Evolutionary conservation across 192 early-diverging fungal genomes (phyloP).

Genomic region (Coemansia sp.): DNA sequence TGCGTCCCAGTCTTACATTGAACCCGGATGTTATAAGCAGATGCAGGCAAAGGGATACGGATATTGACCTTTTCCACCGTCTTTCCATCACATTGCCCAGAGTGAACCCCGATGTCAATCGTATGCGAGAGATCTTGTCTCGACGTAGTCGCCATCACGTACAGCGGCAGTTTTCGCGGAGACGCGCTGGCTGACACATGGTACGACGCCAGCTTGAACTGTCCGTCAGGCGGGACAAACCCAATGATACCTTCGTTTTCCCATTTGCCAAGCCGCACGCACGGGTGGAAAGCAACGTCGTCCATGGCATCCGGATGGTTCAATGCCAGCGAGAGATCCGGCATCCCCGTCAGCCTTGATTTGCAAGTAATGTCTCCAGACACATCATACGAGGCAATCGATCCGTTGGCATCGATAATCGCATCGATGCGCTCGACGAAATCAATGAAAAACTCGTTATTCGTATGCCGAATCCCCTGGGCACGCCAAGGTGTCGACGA

Average conservation of each 20-base stretch:
- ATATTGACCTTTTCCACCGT: constrained; percentile 34
- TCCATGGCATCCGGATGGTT: constrained; percentile 70
- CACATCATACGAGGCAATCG: constrained; percentile 71
- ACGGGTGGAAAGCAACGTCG: constrained; percentile 85
- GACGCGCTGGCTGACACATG: constrained; percentile 18
- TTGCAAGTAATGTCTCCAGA: constrained; percentile 77
- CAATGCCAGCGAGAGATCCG: constrained; percentile 77
- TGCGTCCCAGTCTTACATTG: constrained; percentile 40
- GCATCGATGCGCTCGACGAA: constrained; percentile 87
- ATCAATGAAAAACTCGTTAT: constrained; percentile 95
- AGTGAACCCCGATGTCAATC: constrained; percentile 16
- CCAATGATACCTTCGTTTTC: constrained; percentile 74
- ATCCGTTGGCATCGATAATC: constrained; percentile 65
- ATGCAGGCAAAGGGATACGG: constrained; percentile 25
- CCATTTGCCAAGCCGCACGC: constrained; percentile 76
- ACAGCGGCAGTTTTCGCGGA: constrained; percentile 17
- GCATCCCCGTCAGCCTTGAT: constrained; percentile 73
- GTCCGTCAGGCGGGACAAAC: constrained; percentile 93
- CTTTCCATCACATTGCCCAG: constrained; percentile 23
- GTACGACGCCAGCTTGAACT: constrained; percentile 67
- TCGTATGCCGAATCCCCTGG: constrained; percentile 78
- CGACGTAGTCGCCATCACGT: constrained; percentile 14
- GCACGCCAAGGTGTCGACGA: constrained; percentile 81
- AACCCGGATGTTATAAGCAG: constrained; percentile 43
- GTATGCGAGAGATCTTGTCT: constrained; percentile 16